Evolutionary conservation across 1,284 basidiomycete species (phyloP).

Genomic region (Kwoniella shivajii): DNA sequence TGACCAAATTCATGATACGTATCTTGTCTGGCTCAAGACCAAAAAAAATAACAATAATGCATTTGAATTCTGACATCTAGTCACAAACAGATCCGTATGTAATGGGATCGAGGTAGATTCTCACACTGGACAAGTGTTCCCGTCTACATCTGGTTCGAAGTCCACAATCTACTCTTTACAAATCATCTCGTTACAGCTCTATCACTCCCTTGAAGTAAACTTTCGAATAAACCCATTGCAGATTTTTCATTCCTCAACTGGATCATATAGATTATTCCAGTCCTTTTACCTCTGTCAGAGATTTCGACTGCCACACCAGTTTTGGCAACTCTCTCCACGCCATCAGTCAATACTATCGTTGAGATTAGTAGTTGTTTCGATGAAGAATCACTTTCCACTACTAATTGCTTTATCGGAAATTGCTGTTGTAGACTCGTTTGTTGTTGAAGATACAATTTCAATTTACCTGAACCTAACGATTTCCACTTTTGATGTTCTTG

Average conservation of each 20-base stretch:
- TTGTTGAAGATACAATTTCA: slow-evolving; percentile 80
- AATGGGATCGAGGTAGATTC: neutral
- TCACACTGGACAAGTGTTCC: neutral
- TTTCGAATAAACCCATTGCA: slow-evolving; percentile 81
- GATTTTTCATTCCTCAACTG: slow-evolving; percentile 86
- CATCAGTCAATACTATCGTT: slow-evolving; percentile 92
- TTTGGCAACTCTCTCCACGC: slow-evolving; percentile 95
- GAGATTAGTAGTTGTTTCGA: slow-evolving; percentile 77
- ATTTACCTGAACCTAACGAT: slow-evolving; percentile 80
- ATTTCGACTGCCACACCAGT: slow-evolving; percentile 96
- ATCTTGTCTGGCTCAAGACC: no score
- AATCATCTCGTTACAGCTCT: slow-evolving; percentile 50
- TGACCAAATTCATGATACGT: no score
- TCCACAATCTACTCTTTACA: neutral
- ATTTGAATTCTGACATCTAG: neutral
- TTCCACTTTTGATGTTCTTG: slow-evolving; percentile 98
- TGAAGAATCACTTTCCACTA: slow-evolving; percentile 84
- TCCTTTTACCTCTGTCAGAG: slow-evolving; percentile 82
- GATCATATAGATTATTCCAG: slow-evolving; percentile 98
- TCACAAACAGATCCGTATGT: neutral
- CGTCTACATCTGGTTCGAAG: neutral
- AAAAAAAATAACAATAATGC: no score
- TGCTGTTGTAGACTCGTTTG: no score
- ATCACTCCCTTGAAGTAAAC: slow-evolving; percentile 84
- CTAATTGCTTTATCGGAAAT: slow-evolving; percentile 85